These are phyloP conservation scores for Thinopyrum elongatum DNA, from an alignment of 176 grass and related monocot genomes.

Conservation along the genomic window DNA sequence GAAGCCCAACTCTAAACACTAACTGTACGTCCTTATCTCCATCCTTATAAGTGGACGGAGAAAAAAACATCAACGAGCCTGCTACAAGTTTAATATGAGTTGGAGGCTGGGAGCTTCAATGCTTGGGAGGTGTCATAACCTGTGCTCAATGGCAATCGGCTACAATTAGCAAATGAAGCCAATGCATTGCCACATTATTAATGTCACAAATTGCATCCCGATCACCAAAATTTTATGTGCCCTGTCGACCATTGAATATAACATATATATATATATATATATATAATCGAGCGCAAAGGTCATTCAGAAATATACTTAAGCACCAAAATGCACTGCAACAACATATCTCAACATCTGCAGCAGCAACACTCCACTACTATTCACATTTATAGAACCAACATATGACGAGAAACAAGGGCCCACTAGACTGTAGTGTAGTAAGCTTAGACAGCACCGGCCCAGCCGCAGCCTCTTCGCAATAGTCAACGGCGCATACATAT, in stretches of 20 bases:
- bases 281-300: neutral
- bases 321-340: constrained; percentile 8
- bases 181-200: neutral
- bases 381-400: constrained; percentile 61
- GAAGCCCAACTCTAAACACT: too few species aligned
- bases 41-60: too few species aligned
- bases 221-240: neutral
- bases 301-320: constrained; percentile 1
- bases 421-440: neutral
- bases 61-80: too few species aligned
- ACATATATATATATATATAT: neutral
- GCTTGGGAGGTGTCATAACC: too few species aligned
- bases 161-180: neutral
- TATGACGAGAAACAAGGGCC: constrained; percentile 34
- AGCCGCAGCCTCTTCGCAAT: constrained; percentile 31
- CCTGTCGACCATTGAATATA: too few species aligned
- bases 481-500: neutral
- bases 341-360: constrained; percentile 6
- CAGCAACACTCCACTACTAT: constrained; percentile 41
- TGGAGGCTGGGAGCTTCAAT: too few species aligned
- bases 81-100: too few species aligned
- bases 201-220: neutral
- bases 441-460: constrained; percentile 17
- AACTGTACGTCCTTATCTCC: too few species aligned
- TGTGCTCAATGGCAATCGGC: too few species aligned